Evolutionary conservation across 108 stramenopile genomes (phyloP).

Genomic region (Skeletonema potamos): DNA sequence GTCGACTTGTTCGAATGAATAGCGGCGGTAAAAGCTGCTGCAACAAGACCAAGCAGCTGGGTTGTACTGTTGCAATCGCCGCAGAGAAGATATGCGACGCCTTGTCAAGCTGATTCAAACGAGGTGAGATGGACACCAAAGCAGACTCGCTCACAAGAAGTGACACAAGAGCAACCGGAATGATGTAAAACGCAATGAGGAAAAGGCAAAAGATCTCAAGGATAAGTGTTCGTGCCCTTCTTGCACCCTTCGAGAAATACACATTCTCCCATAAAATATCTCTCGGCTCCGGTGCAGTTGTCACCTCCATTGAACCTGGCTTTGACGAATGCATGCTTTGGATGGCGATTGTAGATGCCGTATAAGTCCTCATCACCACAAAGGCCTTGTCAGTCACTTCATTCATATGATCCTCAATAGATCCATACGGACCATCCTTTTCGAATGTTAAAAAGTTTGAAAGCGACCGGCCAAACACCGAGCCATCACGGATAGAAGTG

Average conservation of each 20-base stretch:
- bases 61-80: conserved; percentile 83
- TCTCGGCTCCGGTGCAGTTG: conserved; percentile 85
- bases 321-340: conserved; percentile 89
- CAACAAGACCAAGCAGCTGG: conserved; percentile 76
- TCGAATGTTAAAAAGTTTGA: conserved; percentile 44
- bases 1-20: conserved; percentile 69
- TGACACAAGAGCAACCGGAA: conserved; percentile 83
- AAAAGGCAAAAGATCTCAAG: conserved; percentile 79
- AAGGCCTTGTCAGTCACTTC: conserved; percentile 93
- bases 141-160: conserved; percentile 86
- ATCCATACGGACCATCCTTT: conserved; percentile 30
- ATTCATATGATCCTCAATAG: conserved; percentile 85
- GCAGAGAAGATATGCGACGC: conserved; percentile 80
- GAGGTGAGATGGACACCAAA: conserved; percentile 73
- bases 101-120: conserved; percentile 76
- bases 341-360: conserved; percentile 90
- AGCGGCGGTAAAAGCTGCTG: conserved; percentile 86
- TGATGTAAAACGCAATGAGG: conserved; percentile 79
- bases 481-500: conserved; percentile 55
- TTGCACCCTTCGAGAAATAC: conserved; percentile 82
- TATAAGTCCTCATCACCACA: conserved; percentile 88
- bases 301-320: conserved; percentile 86
- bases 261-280: conserved; percentile 89
- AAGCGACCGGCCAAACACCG: conserved; percentile 71
- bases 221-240: conserved; percentile 65